Evolutionary conservation across 345 rosid genomes (phyloP).

Genomic region (Hibiscus mutabilis): DNA sequence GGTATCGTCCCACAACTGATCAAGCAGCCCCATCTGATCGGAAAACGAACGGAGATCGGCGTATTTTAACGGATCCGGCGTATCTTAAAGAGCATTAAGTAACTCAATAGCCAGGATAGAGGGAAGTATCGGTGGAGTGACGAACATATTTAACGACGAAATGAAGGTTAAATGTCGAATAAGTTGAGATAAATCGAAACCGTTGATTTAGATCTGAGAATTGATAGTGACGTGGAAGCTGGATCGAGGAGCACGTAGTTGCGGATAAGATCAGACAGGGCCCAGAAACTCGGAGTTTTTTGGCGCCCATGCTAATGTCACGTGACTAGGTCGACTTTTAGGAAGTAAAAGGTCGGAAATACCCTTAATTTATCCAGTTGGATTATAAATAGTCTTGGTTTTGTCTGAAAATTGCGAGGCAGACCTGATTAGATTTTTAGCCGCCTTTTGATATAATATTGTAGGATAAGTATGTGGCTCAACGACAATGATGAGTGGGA

Average conservation of each 20-base stretch:
- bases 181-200: conserved; percentile 15
- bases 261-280: conserved; percentile 49
- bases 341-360: conserved; percentile 3
- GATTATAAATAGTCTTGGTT: neutral
- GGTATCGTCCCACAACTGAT: conserved; percentile 96
- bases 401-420: conserved; percentile 11
- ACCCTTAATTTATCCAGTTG: conserved; percentile 17
- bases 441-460: too few species aligned
- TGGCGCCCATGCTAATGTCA: conserved; percentile 11
- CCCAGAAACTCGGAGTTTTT: conserved; percentile 23
- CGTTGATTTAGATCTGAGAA: conserved; percentile 29
- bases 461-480: too few species aligned
- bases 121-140: fast-evolving
- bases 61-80: conserved; percentile 3
- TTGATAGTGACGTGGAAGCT: conserved; percentile 27
- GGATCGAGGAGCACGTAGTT: conserved; percentile 30
- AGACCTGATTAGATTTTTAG: neutral
- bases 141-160: conserved; percentile 26
- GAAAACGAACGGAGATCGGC: neutral
- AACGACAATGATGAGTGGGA: too few species aligned
- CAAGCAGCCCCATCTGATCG: conserved; percentile 65
- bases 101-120: neutral
- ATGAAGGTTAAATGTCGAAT: conserved; percentile 1
- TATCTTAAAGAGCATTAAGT: neutral
- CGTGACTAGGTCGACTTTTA: conserved; percentile 22